These are phyloP conservation scores for Diplogelasinospora grovesii DNA, from an alignment of 495 filamentous ascomycete genomes.

Conservation along the genomic window DNA sequence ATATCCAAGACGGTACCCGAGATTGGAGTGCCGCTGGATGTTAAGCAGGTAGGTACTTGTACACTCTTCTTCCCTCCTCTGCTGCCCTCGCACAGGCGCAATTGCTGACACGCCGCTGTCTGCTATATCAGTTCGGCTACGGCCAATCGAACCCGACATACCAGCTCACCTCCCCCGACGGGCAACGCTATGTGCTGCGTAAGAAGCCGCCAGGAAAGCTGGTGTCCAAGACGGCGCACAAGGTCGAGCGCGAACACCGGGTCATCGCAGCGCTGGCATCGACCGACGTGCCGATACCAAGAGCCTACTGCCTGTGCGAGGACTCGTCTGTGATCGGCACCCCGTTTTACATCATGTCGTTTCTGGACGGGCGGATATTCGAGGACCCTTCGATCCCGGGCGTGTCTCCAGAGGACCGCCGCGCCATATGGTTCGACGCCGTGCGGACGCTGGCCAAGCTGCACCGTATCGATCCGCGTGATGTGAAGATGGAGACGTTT, in stretches of 20 bases:
- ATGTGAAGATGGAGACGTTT: slow-evolving; percentile 61
- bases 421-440: slow-evolving; percentile 79
- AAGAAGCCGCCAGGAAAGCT: slow-evolving; percentile 95
- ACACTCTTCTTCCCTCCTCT: slow-evolving; percentile 2
- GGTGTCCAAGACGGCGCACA: slow-evolving; percentile 86
- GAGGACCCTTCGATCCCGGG: slow-evolving; percentile 78
- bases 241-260: slow-evolving; percentile 90
- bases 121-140: slow-evolving; percentile 86
- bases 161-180: slow-evolving; percentile 65
- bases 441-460: slow-evolving; percentile 77
- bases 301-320: slow-evolving; percentile 78
- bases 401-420: slow-evolving; percentile 61
- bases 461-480: slow-evolving; percentile 63
- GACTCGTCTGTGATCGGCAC: slow-evolving; percentile 75
- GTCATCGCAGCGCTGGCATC: slow-evolving; percentile 74
- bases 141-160: slow-evolving; percentile 98
- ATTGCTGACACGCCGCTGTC: slow-evolving; percentile 11
- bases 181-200: slow-evolving; percentile 71
- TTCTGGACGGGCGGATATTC: slow-evolving; percentile 85
- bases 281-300: slow-evolving; percentile 82
- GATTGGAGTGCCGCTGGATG: slow-evolving; percentile 71
- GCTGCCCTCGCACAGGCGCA: not conserved
- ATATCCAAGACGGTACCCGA: slow-evolving; percentile 66
- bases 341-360: slow-evolving; percentile 95
- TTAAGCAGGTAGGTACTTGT: slow-evolving; percentile 77